phyloP scores from a whole-genome alignment of 345 rosid genomes.

The Cardamine chenopodiifolia region DNA sequence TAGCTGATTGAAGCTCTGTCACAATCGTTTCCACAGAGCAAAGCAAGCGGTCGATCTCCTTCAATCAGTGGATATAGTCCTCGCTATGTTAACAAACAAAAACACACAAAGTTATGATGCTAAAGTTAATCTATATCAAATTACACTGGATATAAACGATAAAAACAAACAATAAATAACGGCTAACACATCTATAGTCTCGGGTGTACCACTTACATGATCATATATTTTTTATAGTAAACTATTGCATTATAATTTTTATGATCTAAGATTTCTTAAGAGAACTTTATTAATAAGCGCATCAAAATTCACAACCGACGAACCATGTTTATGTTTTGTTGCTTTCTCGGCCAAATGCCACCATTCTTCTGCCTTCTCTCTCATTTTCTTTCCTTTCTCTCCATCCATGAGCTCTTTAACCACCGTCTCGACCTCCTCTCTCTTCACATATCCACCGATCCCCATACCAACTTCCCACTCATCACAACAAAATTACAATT shows the following conservation, averaged over 20 bases:
- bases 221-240: neutral
- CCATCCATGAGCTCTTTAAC: conserved; percentile 61
- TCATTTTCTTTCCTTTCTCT: conserved; percentile 55
- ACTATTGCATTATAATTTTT: neutral
- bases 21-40: no score
- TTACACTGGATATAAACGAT: neutral
- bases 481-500: conserved; percentile 52
- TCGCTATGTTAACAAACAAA: no score
- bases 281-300: conserved; percentile 41
- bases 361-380: conserved; percentile 50
- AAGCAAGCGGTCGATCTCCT: no score
- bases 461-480: conserved; percentile 69
- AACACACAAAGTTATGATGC: no score
- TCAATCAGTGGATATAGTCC: no score
- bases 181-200: neutral
- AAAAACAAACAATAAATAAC: neutral
- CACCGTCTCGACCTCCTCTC: conserved; percentile 51
- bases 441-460: conserved; percentile 54
- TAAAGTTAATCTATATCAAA: no score
- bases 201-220: neutral
- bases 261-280: neutral
- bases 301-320: conserved; percentile 44
- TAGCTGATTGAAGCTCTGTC: no score
- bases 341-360: conserved; percentile 41
- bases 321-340: conserved; percentile 30